Conservation (phyloP, 2,329 filamentous ascomycete species). For the Graphiopsis chlorocephala region DNA sequence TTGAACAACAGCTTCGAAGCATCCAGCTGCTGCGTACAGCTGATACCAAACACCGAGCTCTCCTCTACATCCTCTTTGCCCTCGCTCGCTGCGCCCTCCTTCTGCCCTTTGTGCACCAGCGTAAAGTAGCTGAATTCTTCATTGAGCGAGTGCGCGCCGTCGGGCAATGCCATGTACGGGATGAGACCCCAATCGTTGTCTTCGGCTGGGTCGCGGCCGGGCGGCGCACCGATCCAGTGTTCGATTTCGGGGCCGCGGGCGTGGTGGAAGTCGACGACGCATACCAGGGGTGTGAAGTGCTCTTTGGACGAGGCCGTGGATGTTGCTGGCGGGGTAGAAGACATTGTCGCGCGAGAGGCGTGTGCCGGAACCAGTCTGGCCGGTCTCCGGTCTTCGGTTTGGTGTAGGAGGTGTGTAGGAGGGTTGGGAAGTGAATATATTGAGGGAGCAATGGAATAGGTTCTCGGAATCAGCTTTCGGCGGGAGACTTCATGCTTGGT, state of each 20-base stretch:
- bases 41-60: slow-evolving; percentile 79
- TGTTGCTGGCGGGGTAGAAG: not conserved
- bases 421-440: not conserved
- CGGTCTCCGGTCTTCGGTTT: not conserved
- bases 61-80: slow-evolving; percentile 31
- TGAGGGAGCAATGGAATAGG: not conserved
- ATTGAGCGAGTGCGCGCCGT: slow-evolving; percentile 88
- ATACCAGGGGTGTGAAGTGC: slow-evolving; percentile 47
- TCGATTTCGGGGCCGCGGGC: slow-evolving; percentile 83
- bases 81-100: slow-evolving; percentile 22
- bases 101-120: slow-evolving; percentile 51
- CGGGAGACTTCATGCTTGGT: slow-evolving; percentile 14
- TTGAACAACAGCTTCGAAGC: slow-evolving; percentile 72
- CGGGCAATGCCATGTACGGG: slow-evolving; percentile 94
- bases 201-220: slow-evolving; percentile 75
- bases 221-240: slow-evolving; percentile 75
- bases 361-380: not conserved
- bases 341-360: not conserved
- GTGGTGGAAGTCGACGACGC: slow-evolving; percentile 55
- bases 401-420: not conserved
- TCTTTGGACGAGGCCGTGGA: not conserved
- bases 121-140: slow-evolving; percentile 99
- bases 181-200: slow-evolving; percentile 87
- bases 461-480: slow-evolving; percentile 13
- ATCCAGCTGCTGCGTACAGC: slow-evolving; percentile 89